Evolutionary conservation across 345 rosid genomes (phyloP), one percentile per base, ranked within the genome.

Genomic region (Arabidopsis arenosa): DNA sequence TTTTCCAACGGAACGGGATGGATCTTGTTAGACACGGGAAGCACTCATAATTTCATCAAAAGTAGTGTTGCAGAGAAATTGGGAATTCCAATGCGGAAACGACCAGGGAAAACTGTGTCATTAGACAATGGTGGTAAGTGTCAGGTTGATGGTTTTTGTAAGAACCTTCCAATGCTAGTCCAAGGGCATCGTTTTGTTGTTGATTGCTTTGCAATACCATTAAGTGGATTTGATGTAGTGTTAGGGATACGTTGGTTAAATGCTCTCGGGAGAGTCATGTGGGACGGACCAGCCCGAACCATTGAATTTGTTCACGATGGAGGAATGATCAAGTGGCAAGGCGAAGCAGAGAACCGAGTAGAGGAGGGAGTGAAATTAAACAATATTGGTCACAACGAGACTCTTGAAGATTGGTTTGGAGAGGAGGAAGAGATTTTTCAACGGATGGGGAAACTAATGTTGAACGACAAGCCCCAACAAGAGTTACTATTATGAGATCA

Each of bases 1-100:
- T 5, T 59, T 15, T 9, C 63, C 4, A 36, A 12, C 4, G 28
- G 63, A 18, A 2, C 6, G 2, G 9, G 63, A 0, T 59, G 8
- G 28, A 11, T 59, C 0, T 0, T 36, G 1, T 17, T 59, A 1
- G 63, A 36, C 11, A 59, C 9, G 0, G 4, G 44, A 10, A 35
- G 44, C 5, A 58, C 63, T 1, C n/a, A 58, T 3, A 58, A 58
- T 5, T 58, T 58, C 6, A 58, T 15, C 3, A 58, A 58, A 3
- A 36, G n/a, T 9, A 58, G 44, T 9, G 0, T 35, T 8, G 28
- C 26, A 0, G 43, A 9, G 4, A 0, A 17, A 8, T 5, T 15
- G 0, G 44, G n/a, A 0, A 9, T 36, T 2, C 7, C 1, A 5
- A 36, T 35, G 4, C 15, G 0, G 0, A 0, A 4, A 2, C 2